Percentiles rank a stretch among this genome's conserved stretches.
These are phyloP conservation scores for Acanthochlamys bracteata DNA, from an alignment of 106 monocot genomes.

Conservation along the genomic window DNA sequence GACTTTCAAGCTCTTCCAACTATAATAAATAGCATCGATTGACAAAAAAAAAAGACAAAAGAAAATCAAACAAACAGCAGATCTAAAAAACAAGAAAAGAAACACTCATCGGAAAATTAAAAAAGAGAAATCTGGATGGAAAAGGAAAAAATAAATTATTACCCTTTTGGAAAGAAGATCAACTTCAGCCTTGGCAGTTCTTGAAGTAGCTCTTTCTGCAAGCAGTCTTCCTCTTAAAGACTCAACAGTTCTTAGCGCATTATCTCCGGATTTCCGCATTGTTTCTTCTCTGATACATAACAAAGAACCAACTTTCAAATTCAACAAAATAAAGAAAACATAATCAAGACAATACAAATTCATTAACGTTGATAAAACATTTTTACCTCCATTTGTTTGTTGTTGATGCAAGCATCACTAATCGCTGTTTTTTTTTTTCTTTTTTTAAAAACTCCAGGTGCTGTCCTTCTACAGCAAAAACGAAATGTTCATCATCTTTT, in stretches of 20 bases:
- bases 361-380: neutral
- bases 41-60: too few relatives aligned
- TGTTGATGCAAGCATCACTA: neutral
- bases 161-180: conserved; percentile 63
- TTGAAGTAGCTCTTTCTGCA: conserved; percentile 84
- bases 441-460: too few relatives aligned
- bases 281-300: neutral
- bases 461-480: too few relatives aligned
- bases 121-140: neutral
- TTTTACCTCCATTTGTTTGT: conserved; percentile 4
- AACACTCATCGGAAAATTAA: neutral
- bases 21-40: conserved; percentile 12
- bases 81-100: neutral
- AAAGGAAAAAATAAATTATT: neutral
- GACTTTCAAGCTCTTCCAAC: conserved; percentile 62
- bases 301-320: neutral
- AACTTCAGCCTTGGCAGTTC: conserved; percentile 68
- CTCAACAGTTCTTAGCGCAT: conserved; percentile 53
- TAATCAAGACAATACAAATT: neutral
- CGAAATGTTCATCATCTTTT: too few relatives aligned
- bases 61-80: too few relatives aligned
- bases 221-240: conserved; percentile 80
- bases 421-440: neutral
- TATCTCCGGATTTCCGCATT: conserved; percentile 19
- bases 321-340: neutral